Evolutionary conservation across 768 basidiomycete genomes (phyloP).

Genomic region (Clavulina sp.): DNA sequence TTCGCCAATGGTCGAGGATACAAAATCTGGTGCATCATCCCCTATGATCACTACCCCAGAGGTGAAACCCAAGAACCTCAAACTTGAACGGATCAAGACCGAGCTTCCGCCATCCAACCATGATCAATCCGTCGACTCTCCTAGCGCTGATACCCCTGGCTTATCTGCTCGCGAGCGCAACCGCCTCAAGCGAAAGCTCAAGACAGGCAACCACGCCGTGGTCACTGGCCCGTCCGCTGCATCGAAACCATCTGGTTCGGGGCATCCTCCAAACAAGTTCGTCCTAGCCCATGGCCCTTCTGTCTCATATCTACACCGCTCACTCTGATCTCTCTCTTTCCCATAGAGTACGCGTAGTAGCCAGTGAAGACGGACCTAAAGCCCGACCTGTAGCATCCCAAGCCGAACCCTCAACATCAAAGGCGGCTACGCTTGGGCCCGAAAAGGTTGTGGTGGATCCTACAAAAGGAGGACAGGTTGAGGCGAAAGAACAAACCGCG

Average conservation of each 20-base stretch:
- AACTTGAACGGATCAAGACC: constrained; percentile 16
- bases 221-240: constrained; percentile 27
- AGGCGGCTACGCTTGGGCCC: constrained; percentile 12
- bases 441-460: constrained; percentile 69
- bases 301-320: background rate
- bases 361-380: constrained; percentile 30
- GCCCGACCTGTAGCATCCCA: constrained; percentile 3
- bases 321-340: background rate
- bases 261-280: constrained; percentile 31
- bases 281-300: background rate
- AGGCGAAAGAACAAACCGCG: constrained; percentile 18
- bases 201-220: constrained; percentile 66
- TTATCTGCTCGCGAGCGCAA: constrained; percentile 88
- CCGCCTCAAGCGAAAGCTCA: constrained; percentile 86
- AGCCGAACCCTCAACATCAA: background rate
- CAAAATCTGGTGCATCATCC: background rate
- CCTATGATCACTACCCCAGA: background rate
- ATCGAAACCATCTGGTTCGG: constrained; percentile 24
- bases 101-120: constrained; percentile 6
- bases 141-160: constrained; percentile 16
- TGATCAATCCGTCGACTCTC: background rate
- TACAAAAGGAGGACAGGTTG: constrained; percentile 68
- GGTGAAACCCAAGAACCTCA: background rate
- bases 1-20: background rate
- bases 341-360: constrained; percentile 54